phyloP scores from a whole-genome alignment of 495 filamentous ascomycete genomes.

The Aspergillus saccharolyticus region DNA sequence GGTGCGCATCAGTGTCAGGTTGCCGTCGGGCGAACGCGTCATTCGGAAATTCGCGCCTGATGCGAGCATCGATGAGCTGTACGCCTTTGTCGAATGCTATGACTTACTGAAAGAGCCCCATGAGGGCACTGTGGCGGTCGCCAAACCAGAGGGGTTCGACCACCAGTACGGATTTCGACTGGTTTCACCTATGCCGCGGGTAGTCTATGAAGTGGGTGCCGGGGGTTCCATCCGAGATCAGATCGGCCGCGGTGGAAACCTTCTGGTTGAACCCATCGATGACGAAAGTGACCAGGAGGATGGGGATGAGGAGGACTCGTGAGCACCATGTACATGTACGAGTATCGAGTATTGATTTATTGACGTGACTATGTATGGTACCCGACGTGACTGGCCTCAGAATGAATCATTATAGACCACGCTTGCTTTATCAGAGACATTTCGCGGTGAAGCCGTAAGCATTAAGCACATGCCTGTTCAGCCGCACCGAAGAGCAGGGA shows the following conservation, averaged over 20 bases:
- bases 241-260: constrained; percentile 78
- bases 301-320: constrained; percentile 38
- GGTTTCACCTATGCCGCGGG: constrained; percentile 75
- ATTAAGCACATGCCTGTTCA: too few species aligned
- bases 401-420: neutral
- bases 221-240: constrained; percentile 60
- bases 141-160: constrained; percentile 61
- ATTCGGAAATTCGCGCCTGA: constrained; percentile 64
- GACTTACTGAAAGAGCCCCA: constrained; percentile 48
- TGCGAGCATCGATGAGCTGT: constrained; percentile 76
- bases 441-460: too few species aligned
- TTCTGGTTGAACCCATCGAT: constrained; percentile 72
- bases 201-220: constrained; percentile 63
- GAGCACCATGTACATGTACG: neutral
- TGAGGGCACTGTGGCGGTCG: constrained; percentile 24
- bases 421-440: neutral
- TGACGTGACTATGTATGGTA: neutral
- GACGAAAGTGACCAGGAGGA: constrained; percentile 52
- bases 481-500: too few species aligned
- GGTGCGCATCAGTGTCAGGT: constrained; percentile 76
- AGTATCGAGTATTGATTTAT: neutral
- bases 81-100: constrained; percentile 95
- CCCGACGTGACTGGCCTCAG: neutral
- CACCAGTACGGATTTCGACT: constrained; percentile 79
- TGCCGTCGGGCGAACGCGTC: constrained; percentile 67